phyloP scores from a whole-genome alignment of 2,329 filamentous ascomycete species.

The Colletotrichum sp. region DNA sequence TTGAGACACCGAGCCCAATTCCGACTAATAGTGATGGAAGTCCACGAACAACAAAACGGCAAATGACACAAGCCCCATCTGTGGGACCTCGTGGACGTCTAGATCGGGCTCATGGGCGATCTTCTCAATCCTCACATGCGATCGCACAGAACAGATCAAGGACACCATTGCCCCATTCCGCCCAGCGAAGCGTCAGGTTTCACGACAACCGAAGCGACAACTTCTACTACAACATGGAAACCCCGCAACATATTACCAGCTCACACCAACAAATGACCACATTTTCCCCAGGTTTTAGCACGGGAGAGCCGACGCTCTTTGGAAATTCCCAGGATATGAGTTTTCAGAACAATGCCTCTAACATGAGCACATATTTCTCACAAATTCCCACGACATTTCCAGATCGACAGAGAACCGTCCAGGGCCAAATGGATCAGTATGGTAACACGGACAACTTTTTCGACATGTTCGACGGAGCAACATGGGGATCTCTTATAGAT shows the following conservation, averaged over 20 bases:
- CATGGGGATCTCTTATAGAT: constrained; percentile 8
- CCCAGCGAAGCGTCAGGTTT: not conserved
- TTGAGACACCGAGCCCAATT: not conserved
- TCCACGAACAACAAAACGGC: not conserved
- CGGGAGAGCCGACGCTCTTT: not conserved
- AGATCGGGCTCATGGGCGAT: not conserved
- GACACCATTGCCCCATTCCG: not conserved
- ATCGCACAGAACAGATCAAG: not conserved
- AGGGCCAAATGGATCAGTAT: not conserved
- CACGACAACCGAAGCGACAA: not conserved
- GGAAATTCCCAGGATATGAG: not conserved
- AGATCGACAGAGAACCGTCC: not conserved
- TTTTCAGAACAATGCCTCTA: not conserved
- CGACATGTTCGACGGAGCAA: constrained; percentile 18
- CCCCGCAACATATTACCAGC: not conserved
- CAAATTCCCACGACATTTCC: constrained; percentile 13
- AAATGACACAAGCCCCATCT: not conserved
- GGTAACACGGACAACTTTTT: not conserved
- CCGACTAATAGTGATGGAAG: not conserved
- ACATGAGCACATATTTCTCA: not conserved
- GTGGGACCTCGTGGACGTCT: not conserved
- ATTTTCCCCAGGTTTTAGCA: not conserved
- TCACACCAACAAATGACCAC: not conserved
- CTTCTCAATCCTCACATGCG: not conserved
- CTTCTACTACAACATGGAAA: not conserved